Evolutionary conservation across 345 rosid genomes (phyloP).

Genomic region (Eucalyptus microcorys): DNA sequence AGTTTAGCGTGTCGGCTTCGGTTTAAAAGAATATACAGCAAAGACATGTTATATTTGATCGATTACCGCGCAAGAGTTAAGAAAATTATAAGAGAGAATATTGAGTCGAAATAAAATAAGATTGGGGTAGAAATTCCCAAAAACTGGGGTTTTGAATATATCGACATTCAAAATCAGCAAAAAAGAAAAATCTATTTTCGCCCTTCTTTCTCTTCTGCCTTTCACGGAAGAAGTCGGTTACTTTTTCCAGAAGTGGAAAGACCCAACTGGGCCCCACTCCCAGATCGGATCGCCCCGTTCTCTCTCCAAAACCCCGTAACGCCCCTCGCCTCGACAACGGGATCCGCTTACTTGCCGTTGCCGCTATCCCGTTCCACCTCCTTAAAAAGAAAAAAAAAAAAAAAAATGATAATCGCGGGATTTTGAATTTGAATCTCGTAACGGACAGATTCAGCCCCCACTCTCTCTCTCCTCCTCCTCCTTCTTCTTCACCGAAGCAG

Average conservation of each 20-base stretch:
- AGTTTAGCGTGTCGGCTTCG: accelerated
- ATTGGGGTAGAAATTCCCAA: accelerated
- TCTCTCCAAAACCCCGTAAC: background rate
- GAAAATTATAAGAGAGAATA: background rate
- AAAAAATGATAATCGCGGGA: background rate
- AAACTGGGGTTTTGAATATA: too few relatives aligned
- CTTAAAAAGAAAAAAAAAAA: accelerated
- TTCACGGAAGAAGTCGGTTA: accelerated
- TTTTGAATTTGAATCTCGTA: constrained; percentile 46
- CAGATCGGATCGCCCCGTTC: background rate
- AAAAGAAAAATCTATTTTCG: too few relatives aligned
- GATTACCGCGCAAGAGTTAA: background rate
- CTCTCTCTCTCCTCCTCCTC: background rate
- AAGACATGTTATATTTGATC: background rate
- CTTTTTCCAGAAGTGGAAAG: background rate
- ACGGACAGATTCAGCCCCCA: constrained; percentile 12
- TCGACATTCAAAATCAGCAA: too few relatives aligned
- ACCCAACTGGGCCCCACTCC: background rate
- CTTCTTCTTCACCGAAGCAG: background rate
- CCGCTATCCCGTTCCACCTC: background rate
- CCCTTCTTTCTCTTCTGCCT: background rate
- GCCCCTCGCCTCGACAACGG: background rate
- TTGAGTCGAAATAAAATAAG: background rate
- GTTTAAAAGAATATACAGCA: too few relatives aligned
- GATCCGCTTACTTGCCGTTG: background rate